Percentiles rank a stretch among this genome's conserved stretches.
These are phyloP conservation scores for Phytophthora ohioensis DNA, from an alignment of 352 stramenopile genomes.

Conservation along the genomic window DNA sequence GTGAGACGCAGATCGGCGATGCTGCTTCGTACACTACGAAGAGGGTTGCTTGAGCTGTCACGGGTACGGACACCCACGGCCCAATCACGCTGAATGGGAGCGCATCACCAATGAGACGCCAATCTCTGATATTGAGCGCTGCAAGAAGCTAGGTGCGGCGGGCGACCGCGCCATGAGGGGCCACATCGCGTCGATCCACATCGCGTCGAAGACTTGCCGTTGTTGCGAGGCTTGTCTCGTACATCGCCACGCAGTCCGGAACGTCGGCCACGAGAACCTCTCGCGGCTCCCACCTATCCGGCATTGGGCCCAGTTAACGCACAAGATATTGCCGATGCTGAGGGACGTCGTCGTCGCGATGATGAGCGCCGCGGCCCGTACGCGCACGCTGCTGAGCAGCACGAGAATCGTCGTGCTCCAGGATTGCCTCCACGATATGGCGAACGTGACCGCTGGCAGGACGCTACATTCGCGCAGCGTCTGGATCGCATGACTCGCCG, in stretches of 20 bases:
- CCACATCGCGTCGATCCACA: too few relatives aligned
- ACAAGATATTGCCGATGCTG: background rate
- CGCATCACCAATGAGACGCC: background rate
- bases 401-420: background rate
- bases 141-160: background rate
- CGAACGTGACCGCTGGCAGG: background rate
- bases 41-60: background rate
- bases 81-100: background rate
- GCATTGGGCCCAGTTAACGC: constrained; percentile 7
- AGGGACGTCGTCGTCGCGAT: background rate
- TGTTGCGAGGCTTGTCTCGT: too few relatives aligned
- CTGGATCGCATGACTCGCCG: background rate
- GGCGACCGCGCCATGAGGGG: background rate
- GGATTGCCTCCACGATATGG: background rate
- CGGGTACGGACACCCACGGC: background rate
- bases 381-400: background rate
- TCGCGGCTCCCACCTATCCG: background rate
- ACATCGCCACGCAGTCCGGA: too few relatives aligned
- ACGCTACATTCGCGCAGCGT: constrained; percentile 1
- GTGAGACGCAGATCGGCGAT: background rate
- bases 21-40: background rate
- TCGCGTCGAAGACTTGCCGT: background rate
- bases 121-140: background rate
- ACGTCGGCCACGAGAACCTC: too few relatives aligned
- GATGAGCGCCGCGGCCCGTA: background rate